phyloP scores from a whole-genome alignment of 2,329 filamentous ascomycete species.

The Aspergillus piperis region DNA sequence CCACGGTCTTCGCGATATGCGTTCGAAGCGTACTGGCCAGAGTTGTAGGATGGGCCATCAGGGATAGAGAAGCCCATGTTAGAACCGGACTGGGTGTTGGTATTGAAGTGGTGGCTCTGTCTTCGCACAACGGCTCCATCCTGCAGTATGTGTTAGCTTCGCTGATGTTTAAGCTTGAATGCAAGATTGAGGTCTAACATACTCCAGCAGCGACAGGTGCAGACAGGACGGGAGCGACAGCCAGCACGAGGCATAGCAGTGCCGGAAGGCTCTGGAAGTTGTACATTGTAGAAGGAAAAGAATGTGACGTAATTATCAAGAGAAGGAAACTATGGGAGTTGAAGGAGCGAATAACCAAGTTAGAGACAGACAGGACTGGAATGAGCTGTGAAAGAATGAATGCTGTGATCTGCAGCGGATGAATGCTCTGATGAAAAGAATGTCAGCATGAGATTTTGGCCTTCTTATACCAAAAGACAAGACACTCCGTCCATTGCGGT shows the following conservation, averaged over 20 bases:
- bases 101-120: constrained; percentile 5
- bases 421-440: constrained; percentile 11
- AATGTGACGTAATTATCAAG: neutral
- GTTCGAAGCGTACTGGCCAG: neutral
- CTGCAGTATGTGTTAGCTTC: neutral
- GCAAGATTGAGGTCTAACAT: constrained; percentile 2
- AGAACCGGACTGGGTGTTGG: constrained; percentile 16
- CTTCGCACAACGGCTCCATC: neutral
- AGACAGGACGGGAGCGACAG: constrained; percentile 32
- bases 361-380: constrained; percentile 9
- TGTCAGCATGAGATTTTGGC: neutral
- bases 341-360: constrained; percentile 2
- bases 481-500: neutral
- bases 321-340: constrained; percentile 15
- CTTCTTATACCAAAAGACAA: constrained; percentile 14
- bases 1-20: neutral
- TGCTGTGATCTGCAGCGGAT: constrained; percentile 5
- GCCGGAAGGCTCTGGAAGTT: constrained; percentile 29
- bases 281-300: constrained; percentile 23
- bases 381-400: constrained; percentile 6
- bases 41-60: constrained; percentile 19
- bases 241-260: constrained; percentile 34
- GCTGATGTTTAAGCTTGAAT: constrained; percentile 2
- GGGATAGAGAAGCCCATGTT: constrained; percentile 19
- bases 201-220: constrained; percentile 28